Base-by-base conservation (phyloP, 352 stramenopile species). In the Phytophthora macrochlamydospora region DNA sequence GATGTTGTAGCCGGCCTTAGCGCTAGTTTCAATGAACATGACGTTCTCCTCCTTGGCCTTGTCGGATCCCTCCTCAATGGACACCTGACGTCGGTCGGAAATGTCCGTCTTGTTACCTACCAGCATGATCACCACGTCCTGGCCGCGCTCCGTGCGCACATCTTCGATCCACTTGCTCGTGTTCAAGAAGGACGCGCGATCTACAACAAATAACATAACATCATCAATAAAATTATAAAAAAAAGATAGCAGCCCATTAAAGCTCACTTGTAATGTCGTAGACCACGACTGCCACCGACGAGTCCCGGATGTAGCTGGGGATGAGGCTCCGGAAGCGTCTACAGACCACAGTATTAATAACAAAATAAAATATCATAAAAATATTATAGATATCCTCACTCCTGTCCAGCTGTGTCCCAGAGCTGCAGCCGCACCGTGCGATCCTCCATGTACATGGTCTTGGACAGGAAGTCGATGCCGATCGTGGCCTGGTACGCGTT, bases 71-170 rank as follows among this genome's bases (percentile, higher is more conserved):
- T 99, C 98, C 70, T 99, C 97, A 51, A 98, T 98, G 43, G 94
- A 97, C 7, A 99, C 95, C 71, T 99, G 92, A 51, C 91, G 89
- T 61, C 98, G 97, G 66, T 99, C 98, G 46, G 93, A 98, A 49
- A 99, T 93, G 79, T 99, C 98, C 40, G 97, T 99, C 85, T 99
- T 99, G 83, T 99, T 99, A 56, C 98, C 98, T 37, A 99, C 98
- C 7, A 99, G 82, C 83, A 99, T 99, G 85, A 99, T 99, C 40
- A 99, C 94, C 30, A 99, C 98, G 76, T 99, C 97, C 64, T 98
- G 97, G 42, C 97, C 98, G 59, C 98, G 89, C 75, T 99, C 98
- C 38, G 92, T 96, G 44, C 98, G 90, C 35, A 99, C 97, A 69
- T 99, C 98, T 76, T 99, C 97, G 32, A 99, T 98, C 98, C 98